phyloP scores from a whole-genome alignment of 768 basidiomycete species.

The Peribolospora baueri region DNA sequence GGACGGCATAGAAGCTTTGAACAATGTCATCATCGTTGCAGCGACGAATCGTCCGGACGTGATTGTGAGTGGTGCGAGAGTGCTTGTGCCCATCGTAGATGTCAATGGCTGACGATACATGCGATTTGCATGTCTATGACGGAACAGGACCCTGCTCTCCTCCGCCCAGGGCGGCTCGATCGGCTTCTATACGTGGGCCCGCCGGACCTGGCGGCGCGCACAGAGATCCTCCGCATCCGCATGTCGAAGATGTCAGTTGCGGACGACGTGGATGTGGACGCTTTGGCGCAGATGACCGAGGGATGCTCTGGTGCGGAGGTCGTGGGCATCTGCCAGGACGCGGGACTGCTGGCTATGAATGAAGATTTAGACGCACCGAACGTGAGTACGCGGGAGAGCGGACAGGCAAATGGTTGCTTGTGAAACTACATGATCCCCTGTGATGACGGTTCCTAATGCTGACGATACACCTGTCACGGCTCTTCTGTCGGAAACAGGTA shows the following conservation, averaged over 20 bases:
- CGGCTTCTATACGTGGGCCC: constrained; percentile 84
- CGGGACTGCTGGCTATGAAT: constrained; percentile 77
- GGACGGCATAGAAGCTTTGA: constrained; percentile 88
- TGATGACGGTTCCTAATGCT: background rate
- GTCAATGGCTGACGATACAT: background rate
- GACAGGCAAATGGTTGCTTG: background rate
- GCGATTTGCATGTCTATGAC: background rate
- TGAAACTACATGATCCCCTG: background rate
- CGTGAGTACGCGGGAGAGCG: constrained; percentile 26
- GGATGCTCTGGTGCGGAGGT: constrained; percentile 96
- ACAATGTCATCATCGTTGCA: constrained; percentile 83
- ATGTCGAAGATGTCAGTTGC: constrained; percentile 58
- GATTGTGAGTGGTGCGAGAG: constrained; percentile 32
- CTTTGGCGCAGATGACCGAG: constrained; percentile 35
- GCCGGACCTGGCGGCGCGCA: constrained; percentile 51
- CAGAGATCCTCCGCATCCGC: constrained; percentile 63
- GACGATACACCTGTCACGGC: background rate
- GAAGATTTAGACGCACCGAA: constrained; percentile 48
- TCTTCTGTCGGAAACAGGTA: constrained; percentile 30
- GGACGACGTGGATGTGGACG: constrained; percentile 36
- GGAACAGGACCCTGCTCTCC: constrained; percentile 64
- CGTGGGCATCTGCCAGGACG: constrained; percentile 77
- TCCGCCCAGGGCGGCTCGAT: constrained; percentile 85
- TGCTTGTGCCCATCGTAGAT: background rate
- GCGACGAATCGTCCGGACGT: constrained; percentile 88